Base-by-base conservation (phyloP, 1,284 basidiomycete species). In the Phaffia rhodozyma region DNA sequence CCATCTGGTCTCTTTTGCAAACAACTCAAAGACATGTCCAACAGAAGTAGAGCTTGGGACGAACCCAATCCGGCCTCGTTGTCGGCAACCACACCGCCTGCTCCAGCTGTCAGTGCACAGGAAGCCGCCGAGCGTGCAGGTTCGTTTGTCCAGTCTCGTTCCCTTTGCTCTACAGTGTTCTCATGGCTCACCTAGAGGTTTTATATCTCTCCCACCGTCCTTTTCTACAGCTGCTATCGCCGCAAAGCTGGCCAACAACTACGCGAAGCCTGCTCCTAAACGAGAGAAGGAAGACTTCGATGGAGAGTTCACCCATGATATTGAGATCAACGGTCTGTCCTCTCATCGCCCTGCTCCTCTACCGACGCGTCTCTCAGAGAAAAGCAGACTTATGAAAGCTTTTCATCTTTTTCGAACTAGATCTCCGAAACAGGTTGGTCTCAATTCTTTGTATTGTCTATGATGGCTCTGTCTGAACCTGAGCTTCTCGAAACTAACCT, bases 231-330 rank as follows among this genome's bases (percentile, higher is more conserved):
- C 89, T 55, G 72, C 73, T 34, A 91, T 93, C 69, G 90, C 91
- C 48, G 90, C 90, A 64, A 91, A 91, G 81, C 90, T 92, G 70
- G 89, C 89, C 87, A 89, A 3, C 87, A 90, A 72, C 87, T 90
- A 68, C 69, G 72, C 51, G 83, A 83, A 48, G 79, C 49, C 34
- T 38, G 55, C 48, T 18, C 56, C 60, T 30, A 62, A 53, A 27
- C 75, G 79, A 54, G 80, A 80, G 34, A 75, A 75, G 69, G 83
- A 80, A 73, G 86, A 87, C 71, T 79, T 81, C 66, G 89, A 92
- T 68, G 88, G 82, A 52, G 89, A 89, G 60, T 97, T 87, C 71
- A 85, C 84, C 20, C 83, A 89, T 70, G 91, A 97, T 74, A 90
- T 98, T 67, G 93, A 97, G 74, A 96, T 98, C 75, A 97, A 98